Conservation (phyloP, 2,329 filamentous ascomycete species). For the Sphaceloma murrayae region DNA sequence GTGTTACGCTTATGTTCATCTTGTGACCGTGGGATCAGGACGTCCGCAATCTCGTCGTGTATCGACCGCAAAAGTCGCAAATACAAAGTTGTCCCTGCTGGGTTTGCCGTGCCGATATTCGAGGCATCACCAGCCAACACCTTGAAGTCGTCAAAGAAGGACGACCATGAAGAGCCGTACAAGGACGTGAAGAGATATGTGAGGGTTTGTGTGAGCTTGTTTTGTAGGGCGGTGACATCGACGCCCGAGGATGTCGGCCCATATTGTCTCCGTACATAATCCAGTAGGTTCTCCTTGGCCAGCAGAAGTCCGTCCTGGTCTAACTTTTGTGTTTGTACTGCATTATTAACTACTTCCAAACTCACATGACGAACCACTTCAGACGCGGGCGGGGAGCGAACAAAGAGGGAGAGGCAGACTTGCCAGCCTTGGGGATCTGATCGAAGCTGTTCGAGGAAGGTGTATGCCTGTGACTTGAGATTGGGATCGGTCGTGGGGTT, state of each 20-base stretch:
- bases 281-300: constrained; percentile 71
- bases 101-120: constrained; percentile 51
- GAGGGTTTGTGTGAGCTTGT: constrained; percentile 92
- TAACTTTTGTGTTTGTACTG: constrained; percentile 69
- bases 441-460: constrained; percentile 68
- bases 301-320: constrained; percentile 62
- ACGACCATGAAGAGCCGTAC: constrained; percentile 78
- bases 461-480: constrained; percentile 72
- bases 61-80: constrained; percentile 79
- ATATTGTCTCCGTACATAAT: constrained; percentile 71
- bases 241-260: constrained; percentile 44
- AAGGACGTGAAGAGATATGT: constrained; percentile 86
- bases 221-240: constrained; percentile 74
- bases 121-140: constrained; percentile 59
- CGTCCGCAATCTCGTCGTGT: constrained; percentile 95
- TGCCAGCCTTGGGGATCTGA: constrained; percentile 82
- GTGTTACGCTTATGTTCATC: constrained; percentile 77
- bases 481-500: constrained; percentile 65
- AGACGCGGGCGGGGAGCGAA: constrained; percentile 60
- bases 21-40: constrained; percentile 67
- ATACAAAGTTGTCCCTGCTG: constrained; percentile 71
- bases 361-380: constrained; percentile 83
- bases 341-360: constrained; percentile 87
- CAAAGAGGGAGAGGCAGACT: constrained; percentile 78
- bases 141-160: constrained; percentile 84